Conservation (phyloP, 768 basidiomycete genomes). For the Mycena olivaceomarginata region DNA sequence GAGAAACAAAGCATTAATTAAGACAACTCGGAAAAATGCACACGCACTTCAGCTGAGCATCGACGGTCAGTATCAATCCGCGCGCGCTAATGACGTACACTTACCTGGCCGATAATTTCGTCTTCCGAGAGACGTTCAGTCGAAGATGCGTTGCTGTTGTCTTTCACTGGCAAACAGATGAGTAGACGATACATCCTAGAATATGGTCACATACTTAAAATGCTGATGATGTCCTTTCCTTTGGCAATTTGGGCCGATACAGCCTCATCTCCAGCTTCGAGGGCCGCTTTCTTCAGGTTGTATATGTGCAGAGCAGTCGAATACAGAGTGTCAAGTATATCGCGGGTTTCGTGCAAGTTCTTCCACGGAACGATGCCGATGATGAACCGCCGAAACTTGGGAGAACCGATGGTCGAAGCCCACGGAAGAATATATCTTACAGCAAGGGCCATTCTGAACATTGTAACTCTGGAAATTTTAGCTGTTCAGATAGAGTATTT, state of each 20-base stretch:
- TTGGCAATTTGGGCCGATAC: conserved; percentile 54
- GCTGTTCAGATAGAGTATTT: neutral
- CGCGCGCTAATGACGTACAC: conserved; percentile 5
- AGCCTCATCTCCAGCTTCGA: conserved; percentile 52
- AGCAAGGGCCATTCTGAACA: conserved; percentile 36
- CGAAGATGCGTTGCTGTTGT: conserved; percentile 53
- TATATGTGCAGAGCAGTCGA: conserved; percentile 56
- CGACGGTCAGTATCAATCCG: neutral
- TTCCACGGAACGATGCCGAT: conserved; percentile 54
- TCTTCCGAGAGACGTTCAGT: conserved; percentile 53
- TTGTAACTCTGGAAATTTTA: neutral
- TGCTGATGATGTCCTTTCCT: conserved; percentile 56
- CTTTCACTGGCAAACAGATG: conserved; percentile 49
- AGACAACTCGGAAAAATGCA: neutral
- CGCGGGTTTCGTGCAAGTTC: conserved; percentile 50
- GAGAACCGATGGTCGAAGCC: conserved; percentile 54
- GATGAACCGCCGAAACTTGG: conserved; percentile 56
- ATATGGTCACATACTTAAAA: conserved; percentile 46
- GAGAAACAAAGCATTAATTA: neutral
- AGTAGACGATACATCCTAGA: neutral
- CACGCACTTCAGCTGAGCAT: conserved; percentile 44
- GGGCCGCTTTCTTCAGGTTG: conserved; percentile 55
- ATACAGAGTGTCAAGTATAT: conserved; percentile 59
- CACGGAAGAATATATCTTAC: conserved; percentile 50
- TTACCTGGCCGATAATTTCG: conserved; percentile 56